Base-by-base conservation (phyloP, 1,139 yeast genomes). In the Zygosaccharomyces sapae region DNA sequence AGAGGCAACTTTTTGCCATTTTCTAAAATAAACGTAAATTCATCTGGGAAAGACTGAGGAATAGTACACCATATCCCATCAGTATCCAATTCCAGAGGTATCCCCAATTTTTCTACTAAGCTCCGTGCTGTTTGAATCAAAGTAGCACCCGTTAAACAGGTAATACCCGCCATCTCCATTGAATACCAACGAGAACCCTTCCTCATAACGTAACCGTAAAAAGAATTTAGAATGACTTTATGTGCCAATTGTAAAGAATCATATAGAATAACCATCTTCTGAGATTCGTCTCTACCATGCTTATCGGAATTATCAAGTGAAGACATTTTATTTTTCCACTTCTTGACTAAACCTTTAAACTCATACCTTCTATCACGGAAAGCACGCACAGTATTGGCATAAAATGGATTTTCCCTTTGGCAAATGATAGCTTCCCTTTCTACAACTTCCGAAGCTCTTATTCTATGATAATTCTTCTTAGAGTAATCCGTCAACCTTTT, bases 1-100 rank as follows among this genome's bases (percentile, higher is more conserved):
- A 90, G 73, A 43, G 79, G 76, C 6, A 88, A 69, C 48, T 78
- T 81, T 62, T 87, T 87, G 4, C 97, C 98, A 60, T 84, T 83
- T 55, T 80, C 79, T 55, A 86, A 67, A 53, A 79, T 76, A 61
- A 94, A 80, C 24, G 74, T 74, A 64, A 76, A 89, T 56, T 89
- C 86, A 61, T 92, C 98, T 0, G 99, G 99, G 63, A 94, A 94
- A 1, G 96, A 79, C 41, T 79, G 76, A 1, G 99, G 98, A 43
- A 94, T 71, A 55, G 90, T 92, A 77, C 99, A 94, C 99, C 99
- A 94, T 63, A 94, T 94, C 73, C 99, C 99, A 75, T 94, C 99
- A 0, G 99, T 94, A 68, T 94, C 99, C 55, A 94, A 76, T 64
- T 94, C 99, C 53, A 94, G 72, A 0, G 98, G 98, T 55, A 98